Conservation (phyloP, 768 basidiomycete species). For the Mycena rosella region DNA sequence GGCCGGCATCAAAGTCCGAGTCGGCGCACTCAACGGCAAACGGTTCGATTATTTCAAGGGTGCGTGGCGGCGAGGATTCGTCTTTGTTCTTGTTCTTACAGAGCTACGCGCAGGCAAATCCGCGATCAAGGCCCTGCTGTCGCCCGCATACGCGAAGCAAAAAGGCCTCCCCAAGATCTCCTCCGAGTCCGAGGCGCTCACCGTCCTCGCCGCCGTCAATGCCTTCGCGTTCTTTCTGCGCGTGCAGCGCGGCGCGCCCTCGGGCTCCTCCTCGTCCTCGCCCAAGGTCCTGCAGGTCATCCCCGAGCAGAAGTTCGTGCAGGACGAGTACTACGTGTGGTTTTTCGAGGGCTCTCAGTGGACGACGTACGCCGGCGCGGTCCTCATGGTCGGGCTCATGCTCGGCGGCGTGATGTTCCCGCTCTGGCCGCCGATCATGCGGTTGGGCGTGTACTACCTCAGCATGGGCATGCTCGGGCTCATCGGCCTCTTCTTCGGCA, state of each 20-base stretch:
- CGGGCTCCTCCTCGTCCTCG: constrained; percentile 74
- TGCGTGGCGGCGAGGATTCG: constrained; percentile 48
- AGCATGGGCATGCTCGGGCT: constrained; percentile 89
- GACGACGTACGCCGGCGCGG: constrained; percentile 91
- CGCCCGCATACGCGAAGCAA: constrained; percentile 91
- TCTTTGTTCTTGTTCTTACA: not conserved
- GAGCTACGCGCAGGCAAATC: constrained; percentile 83
- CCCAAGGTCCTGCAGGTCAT: constrained; percentile 87
- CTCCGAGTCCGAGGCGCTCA: constrained; percentile 80
- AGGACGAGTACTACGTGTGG: constrained; percentile 94
- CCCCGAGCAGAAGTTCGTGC: constrained; percentile 82
- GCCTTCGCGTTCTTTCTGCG: constrained; percentile 94
- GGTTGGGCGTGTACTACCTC: constrained; percentile 96
- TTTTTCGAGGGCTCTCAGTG: constrained; percentile 96
- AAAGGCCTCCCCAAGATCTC: constrained; percentile 83
- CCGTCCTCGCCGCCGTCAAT: constrained; percentile 76
- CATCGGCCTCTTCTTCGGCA: constrained; percentile 89
- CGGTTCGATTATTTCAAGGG: constrained; percentile 99
- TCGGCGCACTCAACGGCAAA: constrained; percentile 94
- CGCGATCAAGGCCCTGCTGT: constrained; percentile 91
- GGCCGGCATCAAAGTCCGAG: constrained; percentile 88
- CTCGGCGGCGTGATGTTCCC: constrained; percentile 99
- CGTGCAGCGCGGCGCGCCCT: constrained; percentile 81
- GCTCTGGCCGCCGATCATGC: constrained; percentile 94
- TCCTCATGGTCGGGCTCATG: constrained; percentile 93